phyloP scores from a whole-genome alignment of 1,284 basidiomycete genomes.

The Phlebopus sp. region DNA sequence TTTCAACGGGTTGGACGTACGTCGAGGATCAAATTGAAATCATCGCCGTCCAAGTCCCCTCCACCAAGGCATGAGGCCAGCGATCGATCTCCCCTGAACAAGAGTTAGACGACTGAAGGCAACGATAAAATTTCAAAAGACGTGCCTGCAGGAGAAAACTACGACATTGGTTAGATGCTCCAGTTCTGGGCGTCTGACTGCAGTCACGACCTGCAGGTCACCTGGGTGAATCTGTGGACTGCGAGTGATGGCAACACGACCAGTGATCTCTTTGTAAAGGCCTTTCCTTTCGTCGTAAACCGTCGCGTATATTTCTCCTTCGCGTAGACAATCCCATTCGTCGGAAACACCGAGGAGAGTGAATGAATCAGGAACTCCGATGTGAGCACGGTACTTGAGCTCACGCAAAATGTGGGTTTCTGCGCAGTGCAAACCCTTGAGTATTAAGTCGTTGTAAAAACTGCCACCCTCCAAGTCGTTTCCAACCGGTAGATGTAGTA shows the following conservation, averaged over 20 bases:
- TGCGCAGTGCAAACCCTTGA: constrained; percentile 30
- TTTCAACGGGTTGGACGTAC: constrained; percentile 26
- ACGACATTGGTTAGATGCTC: constrained; percentile 38
- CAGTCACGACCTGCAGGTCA: constrained; percentile 43
- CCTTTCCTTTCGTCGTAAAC: constrained; percentile 33
- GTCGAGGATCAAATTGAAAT: constrained; percentile 40
- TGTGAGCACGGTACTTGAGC: constrained; percentile 48
- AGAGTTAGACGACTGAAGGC: constrained; percentile 7
- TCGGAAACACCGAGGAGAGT: constrained; percentile 51
- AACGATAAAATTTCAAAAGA: not conserved
- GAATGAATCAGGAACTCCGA: constrained; percentile 43
- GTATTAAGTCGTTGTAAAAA: constrained; percentile 33
- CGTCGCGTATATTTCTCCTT: constrained; percentile 44
- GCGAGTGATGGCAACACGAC: constrained; percentile 43
- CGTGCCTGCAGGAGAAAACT: constrained; percentile 38
- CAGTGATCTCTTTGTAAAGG: constrained; percentile 32
- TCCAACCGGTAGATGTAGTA: constrained; percentile 28
- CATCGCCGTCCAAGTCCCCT: constrained; percentile 48
- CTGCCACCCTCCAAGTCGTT: constrained; percentile 13
- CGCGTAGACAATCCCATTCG: constrained; percentile 39
- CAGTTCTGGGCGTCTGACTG: constrained; percentile 38
- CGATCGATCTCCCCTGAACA: constrained; percentile 37
- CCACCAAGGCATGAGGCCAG: constrained; percentile 45
- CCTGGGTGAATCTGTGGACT: constrained; percentile 53
- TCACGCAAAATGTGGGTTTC: constrained; percentile 45